phyloP scores from a whole-genome alignment of 2,329 filamentous ascomycete species.

The Pyrenophora graminea region DNA sequence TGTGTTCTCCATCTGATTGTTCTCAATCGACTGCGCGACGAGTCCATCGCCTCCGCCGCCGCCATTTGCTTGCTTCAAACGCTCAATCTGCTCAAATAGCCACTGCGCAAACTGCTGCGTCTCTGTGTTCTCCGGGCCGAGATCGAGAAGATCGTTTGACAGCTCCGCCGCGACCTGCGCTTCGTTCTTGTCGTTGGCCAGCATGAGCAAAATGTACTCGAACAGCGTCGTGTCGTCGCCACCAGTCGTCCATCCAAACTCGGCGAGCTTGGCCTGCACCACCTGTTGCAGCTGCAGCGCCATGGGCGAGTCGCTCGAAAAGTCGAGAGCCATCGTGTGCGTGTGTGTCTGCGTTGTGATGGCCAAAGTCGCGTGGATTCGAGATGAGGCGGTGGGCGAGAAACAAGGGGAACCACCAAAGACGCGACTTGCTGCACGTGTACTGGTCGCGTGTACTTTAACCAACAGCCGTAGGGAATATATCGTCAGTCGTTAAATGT shows the following conservation, averaged over 20 bases:
- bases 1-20: slow-evolving; percentile 31
- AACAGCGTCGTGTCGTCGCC: slow-evolving; percentile 81
- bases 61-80: slow-evolving; percentile 61
- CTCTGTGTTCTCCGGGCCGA: slow-evolving; percentile 80
- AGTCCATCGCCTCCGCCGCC: slow-evolving; percentile 49
- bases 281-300: slow-evolving; percentile 80
- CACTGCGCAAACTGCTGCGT: slow-evolving; percentile 84
- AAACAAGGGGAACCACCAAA: slow-evolving; percentile 28
- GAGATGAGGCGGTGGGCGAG: slow-evolving; percentile 16
- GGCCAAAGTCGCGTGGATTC: slow-evolving; percentile 20
- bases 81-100: slow-evolving; percentile 86
- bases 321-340: slow-evolving; percentile 72
- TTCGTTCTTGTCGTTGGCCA: slow-evolving; percentile 91
- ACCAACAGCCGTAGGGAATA: slow-evolving; percentile 14
- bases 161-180: slow-evolving; percentile 88
- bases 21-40: slow-evolving; percentile 21
- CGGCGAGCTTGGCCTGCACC: slow-evolving; percentile 88
- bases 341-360: slow-evolving; percentile 12
- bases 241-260: slow-evolving; percentile 88
- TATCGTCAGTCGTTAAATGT: slow-evolving; percentile 16
- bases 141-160: slow-evolving; percentile 80
- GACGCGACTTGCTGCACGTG: slow-evolving; percentile 27
- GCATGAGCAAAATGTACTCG: slow-evolving; percentile 97
- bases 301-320: slow-evolving; percentile 77
- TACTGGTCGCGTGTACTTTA: slow-evolving; percentile 17